phyloP scores from a whole-genome alignment of 1,284 basidiomycete species.

The Lentinula novae-zelandiae region DNA sequence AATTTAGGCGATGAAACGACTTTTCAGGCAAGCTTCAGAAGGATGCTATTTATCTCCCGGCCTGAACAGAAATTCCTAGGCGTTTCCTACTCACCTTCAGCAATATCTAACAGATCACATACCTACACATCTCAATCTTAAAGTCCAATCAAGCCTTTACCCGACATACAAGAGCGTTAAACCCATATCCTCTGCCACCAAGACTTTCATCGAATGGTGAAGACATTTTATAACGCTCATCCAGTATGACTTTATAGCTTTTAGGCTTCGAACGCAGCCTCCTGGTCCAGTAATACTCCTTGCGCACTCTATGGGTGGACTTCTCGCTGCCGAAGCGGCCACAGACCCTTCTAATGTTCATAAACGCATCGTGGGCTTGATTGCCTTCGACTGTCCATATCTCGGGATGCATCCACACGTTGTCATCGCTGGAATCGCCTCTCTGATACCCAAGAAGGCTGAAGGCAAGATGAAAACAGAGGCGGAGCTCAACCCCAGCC shows the following conservation, averaged over 20 bases:
- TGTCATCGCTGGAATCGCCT: constrained; percentile 51
- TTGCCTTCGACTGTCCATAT: constrained; percentile 55
- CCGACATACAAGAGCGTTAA: constrained; percentile 55
- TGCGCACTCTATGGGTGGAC: constrained; percentile 58
- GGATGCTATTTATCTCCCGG: not conserved
- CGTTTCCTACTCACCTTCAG: constrained; percentile 52
- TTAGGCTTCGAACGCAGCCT: constrained; percentile 49
- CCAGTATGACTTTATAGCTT: not conserved
- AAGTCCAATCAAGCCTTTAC: constrained; percentile 44
- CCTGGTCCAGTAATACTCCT: constrained; percentile 50
- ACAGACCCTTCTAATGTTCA: constrained; percentile 35
- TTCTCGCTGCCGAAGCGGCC: constrained; percentile 52
- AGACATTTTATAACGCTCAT: constrained; percentile 12
- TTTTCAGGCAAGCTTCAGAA: constrained; percentile 33
- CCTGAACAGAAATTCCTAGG: constrained; percentile 23
- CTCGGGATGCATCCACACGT: constrained; percentile 62
- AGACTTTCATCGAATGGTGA: constrained; percentile 50
- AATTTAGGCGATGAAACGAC: constrained; percentile 41
- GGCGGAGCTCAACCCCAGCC: constrained; percentile 40
- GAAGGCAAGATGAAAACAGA: constrained; percentile 19
- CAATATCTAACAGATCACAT: constrained; percentile 32
- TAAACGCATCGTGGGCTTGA: constrained; percentile 45
- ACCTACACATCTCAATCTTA: constrained; percentile 31
- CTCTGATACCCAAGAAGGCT: constrained; percentile 36
- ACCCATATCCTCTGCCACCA: constrained; percentile 42